phyloP scores from a whole-genome alignment of 148 eudicot genomes.

The Silene latifolia region DNA sequence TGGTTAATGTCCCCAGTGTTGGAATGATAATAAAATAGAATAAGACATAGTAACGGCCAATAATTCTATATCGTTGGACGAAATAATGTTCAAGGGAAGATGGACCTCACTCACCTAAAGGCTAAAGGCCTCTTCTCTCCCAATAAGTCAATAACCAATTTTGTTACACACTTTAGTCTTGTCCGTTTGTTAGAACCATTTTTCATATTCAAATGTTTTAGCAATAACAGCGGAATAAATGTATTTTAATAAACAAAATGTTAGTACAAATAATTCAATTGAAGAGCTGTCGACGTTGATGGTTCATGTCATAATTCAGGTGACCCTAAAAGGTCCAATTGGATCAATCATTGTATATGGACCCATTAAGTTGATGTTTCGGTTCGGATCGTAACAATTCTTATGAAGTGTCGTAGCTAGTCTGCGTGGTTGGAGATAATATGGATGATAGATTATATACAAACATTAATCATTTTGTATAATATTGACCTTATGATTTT shows the following conservation, averaged over 20 bases:
- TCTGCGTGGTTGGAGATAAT: too few species aligned
- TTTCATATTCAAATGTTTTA: not conserved
- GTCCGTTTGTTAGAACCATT: not conserved
- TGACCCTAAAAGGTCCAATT: conserved; percentile 9
- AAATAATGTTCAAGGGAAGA: conserved; percentile 8
- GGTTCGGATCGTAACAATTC: not conserved
- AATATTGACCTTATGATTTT: too few species aligned
- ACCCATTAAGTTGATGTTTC: conserved; percentile 2
- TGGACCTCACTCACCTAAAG: not conserved
- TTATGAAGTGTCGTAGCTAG: not conserved
- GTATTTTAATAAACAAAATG: too few species aligned
- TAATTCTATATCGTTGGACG: not conserved
- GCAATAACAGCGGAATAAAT: not conserved
- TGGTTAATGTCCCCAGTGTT: not conserved
- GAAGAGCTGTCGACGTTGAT: conserved; percentile 5
- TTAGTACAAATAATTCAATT: too few species aligned
- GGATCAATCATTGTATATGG: conserved; percentile 21
- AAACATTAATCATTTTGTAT: too few species aligned
- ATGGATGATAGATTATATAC: too few species aligned
- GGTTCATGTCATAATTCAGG: conserved; percentile 8
- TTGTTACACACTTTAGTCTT: conserved; percentile 9
- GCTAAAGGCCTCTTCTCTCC: conserved; percentile 1
- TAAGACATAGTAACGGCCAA: conserved; percentile 13
- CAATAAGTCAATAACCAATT: conserved; percentile 1
- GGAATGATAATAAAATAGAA: not conserved